Evolutionary conservation across 768 basidiomycete species (phyloP).

Genomic region (Phanerodontia chrysosporium): DNA sequence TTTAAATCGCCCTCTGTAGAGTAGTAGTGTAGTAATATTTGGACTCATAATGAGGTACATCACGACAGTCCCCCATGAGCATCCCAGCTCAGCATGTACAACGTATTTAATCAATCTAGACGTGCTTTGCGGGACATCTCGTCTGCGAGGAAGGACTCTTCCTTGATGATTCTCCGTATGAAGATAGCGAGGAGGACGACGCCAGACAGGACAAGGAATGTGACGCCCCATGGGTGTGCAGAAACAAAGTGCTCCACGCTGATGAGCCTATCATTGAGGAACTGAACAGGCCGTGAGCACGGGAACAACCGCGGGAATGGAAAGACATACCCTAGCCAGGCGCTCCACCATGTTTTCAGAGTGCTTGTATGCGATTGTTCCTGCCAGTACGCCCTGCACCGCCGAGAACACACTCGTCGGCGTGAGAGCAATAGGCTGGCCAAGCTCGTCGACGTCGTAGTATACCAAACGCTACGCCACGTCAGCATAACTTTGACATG

Average conservation of each 20-base stretch:
- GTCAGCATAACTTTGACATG: no score
- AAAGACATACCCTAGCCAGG: slow-evolving; percentile 49
- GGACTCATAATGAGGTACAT: slow-evolving; percentile 2
- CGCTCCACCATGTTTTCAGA: slow-evolving; percentile 74
- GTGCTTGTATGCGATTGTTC: slow-evolving; percentile 46
- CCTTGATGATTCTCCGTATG: slow-evolving; percentile 20
- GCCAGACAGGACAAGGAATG: slow-evolving; percentile 18
- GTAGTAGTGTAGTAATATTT: slow-evolving; percentile 5
- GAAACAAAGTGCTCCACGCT: slow-evolving; percentile 23
- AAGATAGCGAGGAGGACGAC: slow-evolving; percentile 17
- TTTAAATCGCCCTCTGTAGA: background rate
- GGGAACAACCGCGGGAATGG: background rate
- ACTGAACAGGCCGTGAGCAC: slow-evolving; percentile 17
- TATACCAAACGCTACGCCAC: slow-evolving; percentile 61
- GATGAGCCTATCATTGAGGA: slow-evolving; percentile 26
- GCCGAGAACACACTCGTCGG: slow-evolving; percentile 58
- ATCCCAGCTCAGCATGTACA: slow-evolving; percentile 3
- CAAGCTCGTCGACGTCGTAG: slow-evolving; percentile 62
- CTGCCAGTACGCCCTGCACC: slow-evolving; percentile 60
- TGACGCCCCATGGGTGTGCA: slow-evolving; percentile 23
- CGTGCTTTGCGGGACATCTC: slow-evolving; percentile 10
- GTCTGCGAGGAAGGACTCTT: slow-evolving; percentile 10
- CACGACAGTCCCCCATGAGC: background rate
- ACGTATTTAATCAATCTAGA: slow-evolving; percentile 7
- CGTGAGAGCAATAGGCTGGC: slow-evolving; percentile 53